Percentiles rank a stretch among this genome's conserved stretches.
These are phyloP conservation scores for Daldinia sp. DNA, from an alignment of 2,329 filamentous ascomycete species.

Conservation along the genomic window DNA sequence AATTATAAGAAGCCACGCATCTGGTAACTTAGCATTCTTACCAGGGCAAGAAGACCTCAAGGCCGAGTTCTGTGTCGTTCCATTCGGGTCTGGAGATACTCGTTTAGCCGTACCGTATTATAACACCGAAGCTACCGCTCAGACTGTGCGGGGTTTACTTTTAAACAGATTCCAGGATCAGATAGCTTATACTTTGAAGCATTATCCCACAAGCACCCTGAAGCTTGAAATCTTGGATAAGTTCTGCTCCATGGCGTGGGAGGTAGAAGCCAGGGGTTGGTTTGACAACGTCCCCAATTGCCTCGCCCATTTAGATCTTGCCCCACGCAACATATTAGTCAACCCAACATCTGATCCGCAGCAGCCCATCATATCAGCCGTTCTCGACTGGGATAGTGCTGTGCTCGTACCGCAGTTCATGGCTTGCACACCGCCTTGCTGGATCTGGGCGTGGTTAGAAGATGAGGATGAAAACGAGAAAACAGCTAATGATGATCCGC, in stretches of 20 bases:
- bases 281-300: slow-evolving; percentile 14
- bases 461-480: slow-evolving; percentile 41
- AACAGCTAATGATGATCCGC: slow-evolving; percentile 22
- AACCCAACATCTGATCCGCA: slow-evolving; percentile 16
- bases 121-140: background rate
- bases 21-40: slow-evolving; percentile 14
- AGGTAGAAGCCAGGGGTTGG: slow-evolving; percentile 16
- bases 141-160: background rate
- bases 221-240: background rate
- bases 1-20: slow-evolving; percentile 7
- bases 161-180: background rate
- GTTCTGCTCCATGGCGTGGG: slow-evolving; percentile 18
- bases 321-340: slow-evolving; percentile 49
- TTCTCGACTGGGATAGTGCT: slow-evolving; percentile 53
- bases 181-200: background rate
- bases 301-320: slow-evolving; percentile 48
- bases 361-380: slow-evolving; percentile 34
- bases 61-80: slow-evolving; percentile 5
- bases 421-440: slow-evolving; percentile 49
- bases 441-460: slow-evolving; percentile 49
- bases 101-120: background rate
- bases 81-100: background rate
- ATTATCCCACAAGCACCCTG: accelerated
- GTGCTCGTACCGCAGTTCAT: slow-evolving; percentile 51
- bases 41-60: background rate